Base-by-base conservation (phyloP, 2,329 filamentous ascomycete species). In the Colletotrichum neosansevieriae region DNA sequence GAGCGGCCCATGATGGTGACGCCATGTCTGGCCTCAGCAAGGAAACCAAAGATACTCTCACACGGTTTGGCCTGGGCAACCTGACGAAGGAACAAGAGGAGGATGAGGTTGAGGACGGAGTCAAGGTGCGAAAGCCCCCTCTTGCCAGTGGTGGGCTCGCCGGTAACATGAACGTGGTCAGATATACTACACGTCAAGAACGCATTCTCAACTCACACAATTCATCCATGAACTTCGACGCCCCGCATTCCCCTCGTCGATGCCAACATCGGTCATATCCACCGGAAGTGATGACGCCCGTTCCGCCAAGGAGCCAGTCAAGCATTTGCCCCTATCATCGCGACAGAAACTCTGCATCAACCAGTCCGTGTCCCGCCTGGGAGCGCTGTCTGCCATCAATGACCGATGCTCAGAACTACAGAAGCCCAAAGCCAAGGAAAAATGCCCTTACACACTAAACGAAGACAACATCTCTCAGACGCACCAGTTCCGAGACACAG, bases 341-440 rank as follows among this genome's bases (percentile, higher is more conserved):
- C 88, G 94, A 4, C 96, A 97, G 76, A 92, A 94, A 67, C 84
- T 91, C 9, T 99, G 96, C 79, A 97, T 99, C 79, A 98, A 99
- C 73, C 88, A 92, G 0, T 87, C 90, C 34, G 95, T 99, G 2
- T 85, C 87, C 24, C 88, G 87, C 12, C 87, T 98, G 2, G 86
- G 87, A 47, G 88, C 88, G 0, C 83, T 91, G 1, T 90, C 92
- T 0, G 93, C 94, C 6, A 97, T 99, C 80, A 99, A 98, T 75
- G 96, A 99, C 76, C 88, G 91, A 12, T 99, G 96, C 75, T 84
- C 95, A 6, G 96, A 99, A 74, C 82, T 99, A 24, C 96, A 99
- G 76, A 91, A 97, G 76, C 82, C 92, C 0, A 86, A 87, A 63
- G 81, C 88, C 1, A 83, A 87, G 63, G 86, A 90, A 12, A 89